Conservation (phyloP, 176 grass and related monocot genomes). For the Tillandsia fasciculata region DNA sequence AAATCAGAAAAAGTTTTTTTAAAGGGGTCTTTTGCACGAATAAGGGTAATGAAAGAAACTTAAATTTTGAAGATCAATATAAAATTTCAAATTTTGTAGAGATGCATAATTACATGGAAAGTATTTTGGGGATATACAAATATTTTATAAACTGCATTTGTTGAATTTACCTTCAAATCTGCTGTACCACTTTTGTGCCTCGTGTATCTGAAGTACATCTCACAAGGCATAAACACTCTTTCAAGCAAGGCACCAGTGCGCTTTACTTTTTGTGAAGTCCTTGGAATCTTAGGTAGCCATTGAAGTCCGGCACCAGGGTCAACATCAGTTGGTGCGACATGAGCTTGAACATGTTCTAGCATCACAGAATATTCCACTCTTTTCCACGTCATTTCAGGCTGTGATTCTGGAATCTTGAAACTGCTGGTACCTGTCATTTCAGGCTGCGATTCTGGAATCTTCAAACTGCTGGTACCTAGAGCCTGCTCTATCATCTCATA, state of each 20-base stretch:
- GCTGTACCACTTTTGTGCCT: conserved; percentile 94
- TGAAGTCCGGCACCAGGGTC: conserved; percentile 98
- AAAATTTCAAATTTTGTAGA: neutral
- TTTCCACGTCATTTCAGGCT: conserved; percentile 98
- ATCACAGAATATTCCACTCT: conserved; percentile 64
- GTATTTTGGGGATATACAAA: conserved; percentile 13
- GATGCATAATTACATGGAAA: conserved; percentile 24
- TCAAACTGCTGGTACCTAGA: conserved; percentile 57
- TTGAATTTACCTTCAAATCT: conserved; percentile 74
- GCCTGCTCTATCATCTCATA: conserved; percentile 95
- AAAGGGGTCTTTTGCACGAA: no score
- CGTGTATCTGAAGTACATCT: conserved; percentile 95
- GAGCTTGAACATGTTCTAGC: conserved; percentile 97
- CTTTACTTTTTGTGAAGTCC: conserved; percentile 78
- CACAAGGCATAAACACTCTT: conserved; percentile 96
- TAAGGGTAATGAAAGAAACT: no score
- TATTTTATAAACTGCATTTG: conserved; percentile 14
- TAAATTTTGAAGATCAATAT: neutral
- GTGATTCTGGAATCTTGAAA: conserved; percentile 55
- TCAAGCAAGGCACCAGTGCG: conserved; percentile 92
- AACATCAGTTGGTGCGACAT: conserved; percentile 97
- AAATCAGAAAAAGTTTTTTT: no score
- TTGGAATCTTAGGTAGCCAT: conserved; percentile 76
- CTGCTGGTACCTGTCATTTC: conserved; percentile 83
- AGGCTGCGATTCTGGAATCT: conserved; percentile 67